Evolutionary conservation across 106 monocot species (phyloP).

Genomic region (Acorus calamus): DNA sequence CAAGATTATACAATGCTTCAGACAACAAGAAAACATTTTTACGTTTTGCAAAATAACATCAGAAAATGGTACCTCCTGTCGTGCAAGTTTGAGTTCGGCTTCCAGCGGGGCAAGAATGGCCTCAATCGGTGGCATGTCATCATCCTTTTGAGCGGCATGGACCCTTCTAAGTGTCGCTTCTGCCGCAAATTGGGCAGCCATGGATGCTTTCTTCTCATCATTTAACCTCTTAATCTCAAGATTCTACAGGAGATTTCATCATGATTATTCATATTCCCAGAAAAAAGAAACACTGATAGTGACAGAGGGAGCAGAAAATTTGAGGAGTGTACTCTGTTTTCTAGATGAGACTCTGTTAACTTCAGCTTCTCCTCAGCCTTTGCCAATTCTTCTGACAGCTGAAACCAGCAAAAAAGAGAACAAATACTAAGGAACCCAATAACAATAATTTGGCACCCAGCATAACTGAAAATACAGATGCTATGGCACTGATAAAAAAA

Average conservation of each 20-base stretch:
- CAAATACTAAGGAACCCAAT: too few species aligned
- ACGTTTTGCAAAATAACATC: too few species aligned
- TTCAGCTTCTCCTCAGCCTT: constrained; percentile 83
- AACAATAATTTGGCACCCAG: too few species aligned
- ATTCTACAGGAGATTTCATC: constrained; percentile 8
- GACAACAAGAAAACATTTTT: too few species aligned
- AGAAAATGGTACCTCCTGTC: constrained; percentile 16
- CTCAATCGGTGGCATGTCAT: constrained; percentile 33
- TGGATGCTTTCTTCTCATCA: constrained; percentile 30
- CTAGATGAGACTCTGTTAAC: constrained; percentile 71
- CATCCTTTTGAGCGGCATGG: constrained; percentile 30
- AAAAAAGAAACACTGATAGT: too few species aligned
- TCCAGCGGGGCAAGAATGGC: constrained; percentile 28
- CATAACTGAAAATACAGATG: too few species aligned
- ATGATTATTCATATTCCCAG: too few species aligned
- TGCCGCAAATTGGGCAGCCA: constrained; percentile 32
- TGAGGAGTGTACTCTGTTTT: constrained; percentile 64
- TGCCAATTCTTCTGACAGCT: constrained; percentile 75
- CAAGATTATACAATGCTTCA: not conserved
- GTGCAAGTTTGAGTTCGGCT: constrained; percentile 24
- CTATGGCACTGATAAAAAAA: too few species aligned
- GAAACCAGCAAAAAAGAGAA: constrained; percentile 11
- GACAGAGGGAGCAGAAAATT: too few species aligned
- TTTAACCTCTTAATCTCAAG: constrained; percentile 32
- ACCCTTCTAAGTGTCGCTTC: constrained; percentile 36